These are phyloP conservation scores for Claviceps sp. DNA, from an alignment of 2,329 filamentous ascomycete species.

Conservation along the genomic window DNA sequence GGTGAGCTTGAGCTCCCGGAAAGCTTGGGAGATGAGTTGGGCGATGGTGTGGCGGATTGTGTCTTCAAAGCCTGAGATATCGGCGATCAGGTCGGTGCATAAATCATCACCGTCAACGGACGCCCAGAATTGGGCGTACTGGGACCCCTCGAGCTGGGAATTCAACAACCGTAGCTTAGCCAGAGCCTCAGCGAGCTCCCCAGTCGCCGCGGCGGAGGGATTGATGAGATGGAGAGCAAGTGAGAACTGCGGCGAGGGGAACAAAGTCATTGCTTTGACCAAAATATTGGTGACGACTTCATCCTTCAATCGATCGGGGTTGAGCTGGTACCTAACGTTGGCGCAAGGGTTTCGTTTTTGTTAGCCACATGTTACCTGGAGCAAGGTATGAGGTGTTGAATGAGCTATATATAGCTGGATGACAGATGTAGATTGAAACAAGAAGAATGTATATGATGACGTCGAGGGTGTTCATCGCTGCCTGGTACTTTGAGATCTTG, in stretches of 20 bases:
- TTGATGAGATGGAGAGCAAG: constrained; percentile 90
- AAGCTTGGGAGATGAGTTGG: constrained; percentile 68
- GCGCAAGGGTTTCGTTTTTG: neutral
- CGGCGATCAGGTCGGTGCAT: constrained; percentile 88
- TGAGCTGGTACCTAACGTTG: constrained; percentile 85
- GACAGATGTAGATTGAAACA: constrained; percentile 33
- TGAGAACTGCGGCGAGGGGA: constrained; percentile 90
- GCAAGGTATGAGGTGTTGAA: neutral
- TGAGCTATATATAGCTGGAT: neutral
- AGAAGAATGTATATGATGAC: constrained; percentile 41
- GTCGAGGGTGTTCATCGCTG: constrained; percentile 26
- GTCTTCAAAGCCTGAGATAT: constrained; percentile 92
- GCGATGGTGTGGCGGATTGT: constrained; percentile 83
- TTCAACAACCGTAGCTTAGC: constrained; percentile 75
- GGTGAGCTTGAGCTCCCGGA: constrained; percentile 55
- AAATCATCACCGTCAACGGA: constrained; percentile 88
- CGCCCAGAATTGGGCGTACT: constrained; percentile 88
- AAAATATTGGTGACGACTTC: constrained; percentile 98
- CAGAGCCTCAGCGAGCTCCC: constrained; percentile 79
- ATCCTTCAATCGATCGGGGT: constrained; percentile 92
- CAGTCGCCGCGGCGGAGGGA: constrained; percentile 52
- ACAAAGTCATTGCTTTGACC: constrained; percentile 93
- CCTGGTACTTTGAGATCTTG: constrained; percentile 99
- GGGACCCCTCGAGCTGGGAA: constrained; percentile 75
- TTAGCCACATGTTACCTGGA: constrained; percentile 1